Evolutionary conservation across 2,329 filamentous ascomycete species (phyloP), one percentile per base, ranked within the genome.

Genomic region (Parastagonospora avenae): DNA sequence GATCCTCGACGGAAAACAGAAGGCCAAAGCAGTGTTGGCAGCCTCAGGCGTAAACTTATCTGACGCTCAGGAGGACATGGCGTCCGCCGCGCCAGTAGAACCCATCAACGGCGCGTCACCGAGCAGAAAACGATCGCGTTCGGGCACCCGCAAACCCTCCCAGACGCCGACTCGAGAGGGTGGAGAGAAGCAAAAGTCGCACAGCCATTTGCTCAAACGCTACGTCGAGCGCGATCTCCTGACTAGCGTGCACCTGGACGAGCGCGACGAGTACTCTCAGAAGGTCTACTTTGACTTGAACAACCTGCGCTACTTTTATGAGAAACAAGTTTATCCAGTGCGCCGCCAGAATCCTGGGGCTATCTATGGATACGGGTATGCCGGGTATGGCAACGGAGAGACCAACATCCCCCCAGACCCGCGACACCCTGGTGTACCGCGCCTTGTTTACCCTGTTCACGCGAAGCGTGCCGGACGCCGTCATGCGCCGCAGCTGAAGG

Each of bases 301-400:
- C 37, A 54, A 64, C 39, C 48, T 68, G 45, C 57, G 60, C 44
- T 52, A 62, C 35, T 67, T 65, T 32, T 70, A 68, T 41, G 56
- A 60, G 50, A 64, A 69, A 41, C 54, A 63, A 52, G 54, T 91
- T 80, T 76, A 89, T 80, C 74, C 85, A 80, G 77, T 82, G 43
- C 78, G 82, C 38, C 77, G 81, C 40, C 67, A 77, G 52, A 79
- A 85, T 58, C 84, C 85, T 12, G 84, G 79, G 33, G 78, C 80
- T 9, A 74, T 88, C 28, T 88, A 85, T 68, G 85, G 85, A 28
- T 76, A 79, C 63, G 94, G 94, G 47, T 99, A 96, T 72, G 86
- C 85, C 68, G 93, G 92, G 38, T 96, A 89, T 68, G 93, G 90
- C 59, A 97, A 97, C 77, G 88, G 89, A 54, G 81, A 85, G 64